Conservation (phyloP, 257 asterid species). For the Parsonsia alboflavescens region DNA sequence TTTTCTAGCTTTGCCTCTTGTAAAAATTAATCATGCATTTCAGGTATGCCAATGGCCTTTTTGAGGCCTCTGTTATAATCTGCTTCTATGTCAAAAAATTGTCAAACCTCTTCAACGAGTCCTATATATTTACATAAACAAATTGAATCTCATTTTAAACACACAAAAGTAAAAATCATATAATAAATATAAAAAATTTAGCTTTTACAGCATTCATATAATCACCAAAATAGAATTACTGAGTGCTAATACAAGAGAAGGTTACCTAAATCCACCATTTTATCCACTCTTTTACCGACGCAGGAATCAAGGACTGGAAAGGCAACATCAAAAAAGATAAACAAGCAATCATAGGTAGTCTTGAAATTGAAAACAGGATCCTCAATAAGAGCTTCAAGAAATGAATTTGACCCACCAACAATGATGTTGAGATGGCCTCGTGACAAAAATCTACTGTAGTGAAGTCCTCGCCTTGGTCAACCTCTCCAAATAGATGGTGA, state of each 20-base stretch:
- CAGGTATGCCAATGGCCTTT: not conserved
- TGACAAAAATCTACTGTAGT: conserved; percentile 11
- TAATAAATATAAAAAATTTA: no score
- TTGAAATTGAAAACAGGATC: conserved; percentile 15
- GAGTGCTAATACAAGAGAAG: no score
- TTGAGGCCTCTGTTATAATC: no score
- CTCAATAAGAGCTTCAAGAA: conserved; percentile 23
- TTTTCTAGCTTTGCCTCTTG: not conserved
- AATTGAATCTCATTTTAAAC: not conserved
- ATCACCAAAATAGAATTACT: no score
- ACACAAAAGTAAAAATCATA: not conserved
- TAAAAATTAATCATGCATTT: not conserved
- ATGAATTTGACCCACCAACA: conserved; percentile 27
- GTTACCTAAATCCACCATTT: conserved; percentile 17
- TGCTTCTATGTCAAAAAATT: no score
- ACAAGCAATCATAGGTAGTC: conserved; percentile 12
- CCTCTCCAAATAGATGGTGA: conserved; percentile 25
- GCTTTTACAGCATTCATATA: no score
- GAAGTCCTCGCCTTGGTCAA: conserved; percentile 16
- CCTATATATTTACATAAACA: not conserved
- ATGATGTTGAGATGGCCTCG: conserved; percentile 5
- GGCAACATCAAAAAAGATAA: conserved; percentile 21
- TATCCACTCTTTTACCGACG: conserved; percentile 22
- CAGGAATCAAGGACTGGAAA: conserved; percentile 11
- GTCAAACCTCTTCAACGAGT: not conserved